Percentiles rank a stretch among this genome's conserved stretches.
Conservation (phyloP, 768 basidiomycete genomes). For the Hemileccinum rubropunctum region DNA sequence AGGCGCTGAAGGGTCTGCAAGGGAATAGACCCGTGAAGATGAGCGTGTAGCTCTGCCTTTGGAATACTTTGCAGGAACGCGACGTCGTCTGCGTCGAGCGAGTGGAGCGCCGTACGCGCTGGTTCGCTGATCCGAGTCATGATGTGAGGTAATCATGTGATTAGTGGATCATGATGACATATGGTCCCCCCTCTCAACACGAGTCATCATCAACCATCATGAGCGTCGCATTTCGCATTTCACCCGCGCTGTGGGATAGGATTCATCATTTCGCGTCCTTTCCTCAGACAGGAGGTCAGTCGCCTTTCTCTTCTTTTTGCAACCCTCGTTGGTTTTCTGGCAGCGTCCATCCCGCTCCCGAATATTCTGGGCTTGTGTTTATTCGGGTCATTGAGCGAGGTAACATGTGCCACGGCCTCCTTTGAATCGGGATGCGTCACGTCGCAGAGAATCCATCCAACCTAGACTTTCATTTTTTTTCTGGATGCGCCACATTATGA, state of each 20-base stretch:
- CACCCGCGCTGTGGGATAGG: conserved; percentile 79
- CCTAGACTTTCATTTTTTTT: no score
- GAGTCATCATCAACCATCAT: conserved; percentile 20
- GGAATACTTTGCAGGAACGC: conserved; percentile 61
- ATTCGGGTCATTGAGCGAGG: no score
- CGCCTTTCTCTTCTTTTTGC: background rate
- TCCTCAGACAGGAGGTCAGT: conserved; percentile 86
- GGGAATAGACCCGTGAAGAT: conserved; percentile 84
- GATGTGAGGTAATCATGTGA: conserved; percentile 9
- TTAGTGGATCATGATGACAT: background rate
- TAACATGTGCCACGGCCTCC: no score
- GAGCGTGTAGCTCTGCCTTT: conserved; percentile 86
- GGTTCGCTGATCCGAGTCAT: conserved; percentile 21
- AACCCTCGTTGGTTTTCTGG: no score
- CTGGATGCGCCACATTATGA: no score
- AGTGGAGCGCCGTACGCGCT: conserved; percentile 49
- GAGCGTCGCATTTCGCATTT: conserved; percentile 62
- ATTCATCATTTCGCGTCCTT: conserved; percentile 91
- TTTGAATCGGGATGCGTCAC: background rate
- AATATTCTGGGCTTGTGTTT: no score
- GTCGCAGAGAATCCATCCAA: no score
- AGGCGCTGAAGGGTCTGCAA: conserved; percentile 59
- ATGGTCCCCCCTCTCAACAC: background rate
- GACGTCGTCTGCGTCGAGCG: conserved; percentile 50
- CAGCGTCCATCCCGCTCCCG: no score